Base-by-base conservation (phyloP, 2,329 filamentous ascomycete species). In the Colletotrichum magnum region DNA sequence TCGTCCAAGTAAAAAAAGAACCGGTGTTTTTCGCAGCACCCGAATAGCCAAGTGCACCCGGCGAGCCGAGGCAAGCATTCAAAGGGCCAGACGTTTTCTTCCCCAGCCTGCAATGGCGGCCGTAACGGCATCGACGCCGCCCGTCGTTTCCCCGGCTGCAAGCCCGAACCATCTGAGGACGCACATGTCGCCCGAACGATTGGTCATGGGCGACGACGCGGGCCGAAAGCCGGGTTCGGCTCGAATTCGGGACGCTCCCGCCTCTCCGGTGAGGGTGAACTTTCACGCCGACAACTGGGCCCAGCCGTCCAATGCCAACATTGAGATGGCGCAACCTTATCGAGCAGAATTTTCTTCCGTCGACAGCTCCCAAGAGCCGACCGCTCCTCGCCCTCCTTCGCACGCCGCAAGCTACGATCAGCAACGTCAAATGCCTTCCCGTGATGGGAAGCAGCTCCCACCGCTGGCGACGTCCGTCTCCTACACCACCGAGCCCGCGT, bases 191-290 rank as follows among this genome's bases (percentile, higher is more conserved):
- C 76, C 78, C 12, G 77, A 78, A 6, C 77, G 78, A 26, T 53
- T 71, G n/a, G 48, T 45, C 18, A 48, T 70, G 56, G 76, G 76
- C 70, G 76, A 78, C 63, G 78, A 79, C 71, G 70, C 64, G 45
- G 77, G 78, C 56, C 75, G 76, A 32, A 79, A 79, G 58, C 59
- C 76, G 47, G 80, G 81, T 58, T 82, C 82, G 21, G 81, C 85
- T 26, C 81, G 82, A 68, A 79, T 89, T 68, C 83, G 84, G 70
- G 83, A 86, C 58, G 82, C 84, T 16, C 88, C 88, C 36, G 81
- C 85, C 32, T 90, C 88, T 48, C 88, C 89, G 18, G 86, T 88
- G 64, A 83, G 81, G 66, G 83, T 89, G 62, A 88, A 86, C 74
- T 84, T 87, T 64, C 85, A 86, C 58, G 78, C 82, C 26, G 86